phyloP scores from a whole-genome alignment of 345 rosid species.

The Salix koriyanagi region DNA sequence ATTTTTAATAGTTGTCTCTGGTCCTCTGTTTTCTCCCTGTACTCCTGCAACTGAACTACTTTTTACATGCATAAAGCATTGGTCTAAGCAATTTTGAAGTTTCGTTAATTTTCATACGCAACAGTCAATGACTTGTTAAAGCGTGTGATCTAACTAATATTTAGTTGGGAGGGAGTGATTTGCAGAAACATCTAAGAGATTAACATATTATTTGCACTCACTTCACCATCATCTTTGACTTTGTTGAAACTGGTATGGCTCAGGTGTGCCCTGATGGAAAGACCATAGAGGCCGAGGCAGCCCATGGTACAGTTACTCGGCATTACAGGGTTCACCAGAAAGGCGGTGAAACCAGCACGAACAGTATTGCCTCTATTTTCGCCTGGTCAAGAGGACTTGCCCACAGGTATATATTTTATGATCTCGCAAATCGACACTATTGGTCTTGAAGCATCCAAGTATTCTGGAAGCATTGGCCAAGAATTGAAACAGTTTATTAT shows the following conservation, averaged over 20 bases:
- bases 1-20: not conserved
- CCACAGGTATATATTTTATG: constrained; percentile 53
- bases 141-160: not conserved
- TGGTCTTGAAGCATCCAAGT: not conserved
- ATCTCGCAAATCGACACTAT: not conserved
- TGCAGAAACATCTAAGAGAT: not conserved
- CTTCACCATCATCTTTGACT: not conserved
- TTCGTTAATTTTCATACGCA: not conserved
- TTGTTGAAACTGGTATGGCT: constrained; percentile 1
- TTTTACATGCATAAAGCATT: not conserved
- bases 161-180: not conserved
- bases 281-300: constrained; percentile 98
- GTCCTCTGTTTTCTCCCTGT: not conserved
- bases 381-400: constrained; percentile 99
- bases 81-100: not conserved
- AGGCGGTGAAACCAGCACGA: constrained; percentile 99
- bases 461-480: not conserved
- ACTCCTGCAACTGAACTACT: not conserved
- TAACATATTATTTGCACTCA: not conserved
- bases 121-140: not conserved
- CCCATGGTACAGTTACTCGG: constrained; percentile 95
- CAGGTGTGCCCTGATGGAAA: constrained; percentile 99
- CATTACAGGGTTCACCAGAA: constrained; percentile 98
- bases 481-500: not conserved
- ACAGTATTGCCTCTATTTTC: constrained; percentile 97